Conservation (phyloP, 305 asterid genomes). For the Caryopteris hybrid region DNA sequence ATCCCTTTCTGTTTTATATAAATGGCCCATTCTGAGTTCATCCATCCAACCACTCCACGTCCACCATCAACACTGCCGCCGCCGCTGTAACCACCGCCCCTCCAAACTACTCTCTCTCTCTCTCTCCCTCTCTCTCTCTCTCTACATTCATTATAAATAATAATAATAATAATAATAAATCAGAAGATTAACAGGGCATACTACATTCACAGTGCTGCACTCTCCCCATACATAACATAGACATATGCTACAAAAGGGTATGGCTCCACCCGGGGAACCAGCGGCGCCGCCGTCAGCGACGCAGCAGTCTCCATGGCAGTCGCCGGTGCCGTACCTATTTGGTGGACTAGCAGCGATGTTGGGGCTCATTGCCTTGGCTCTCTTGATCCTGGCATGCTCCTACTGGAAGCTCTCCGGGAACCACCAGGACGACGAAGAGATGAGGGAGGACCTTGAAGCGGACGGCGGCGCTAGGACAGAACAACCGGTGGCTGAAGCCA, state of each 20-base stretch:
- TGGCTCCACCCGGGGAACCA: slow-evolving; percentile 8
- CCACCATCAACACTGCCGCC: not conserved
- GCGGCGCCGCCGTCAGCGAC: not conserved
- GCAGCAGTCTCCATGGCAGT: slow-evolving; percentile 30
- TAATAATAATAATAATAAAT: not conserved
- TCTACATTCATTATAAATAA: not conserved
- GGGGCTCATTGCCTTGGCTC: slow-evolving; percentile 48
- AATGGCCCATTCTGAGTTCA: not conserved
- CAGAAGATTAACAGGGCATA: not conserved
- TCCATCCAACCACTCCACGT: not conserved
- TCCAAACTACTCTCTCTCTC: no score
- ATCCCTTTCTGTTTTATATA: not conserved
- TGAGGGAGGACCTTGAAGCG: slow-evolving; percentile 27
- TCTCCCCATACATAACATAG: no score
- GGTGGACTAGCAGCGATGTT: slow-evolving; percentile 55
- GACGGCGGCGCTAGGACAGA: slow-evolving; percentile 16
- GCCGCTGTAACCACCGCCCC: not conserved
- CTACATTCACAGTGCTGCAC: not conserved
- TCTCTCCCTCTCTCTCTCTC: not conserved
- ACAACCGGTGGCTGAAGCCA: slow-evolving; percentile 30
- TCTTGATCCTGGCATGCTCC: slow-evolving; percentile 42
- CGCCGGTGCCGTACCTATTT: slow-evolving; percentile 57
- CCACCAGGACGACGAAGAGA: not conserved
- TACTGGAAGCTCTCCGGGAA: slow-evolving; percentile 38
- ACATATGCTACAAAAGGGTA: not conserved